phyloP scores from a whole-genome alignment of 176 grass and related monocot genomes.

The Oryza meridionalis region DNA sequence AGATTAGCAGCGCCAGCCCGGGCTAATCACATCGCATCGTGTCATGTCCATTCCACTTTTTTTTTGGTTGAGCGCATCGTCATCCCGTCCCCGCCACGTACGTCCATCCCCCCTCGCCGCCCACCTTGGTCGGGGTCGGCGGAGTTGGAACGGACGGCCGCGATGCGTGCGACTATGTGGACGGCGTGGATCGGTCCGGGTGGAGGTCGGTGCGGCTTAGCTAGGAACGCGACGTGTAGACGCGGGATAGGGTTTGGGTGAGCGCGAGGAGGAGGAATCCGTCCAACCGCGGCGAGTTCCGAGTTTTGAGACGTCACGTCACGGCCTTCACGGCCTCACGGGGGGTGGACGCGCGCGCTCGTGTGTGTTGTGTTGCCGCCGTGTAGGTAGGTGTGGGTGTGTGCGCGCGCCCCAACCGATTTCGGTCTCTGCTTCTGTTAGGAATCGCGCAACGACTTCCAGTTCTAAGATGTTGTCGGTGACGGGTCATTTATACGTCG shows the following conservation, averaged over 20 bases:
- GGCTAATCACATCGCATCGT: background rate
- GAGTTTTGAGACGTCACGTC: background rate
- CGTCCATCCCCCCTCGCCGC: background rate
- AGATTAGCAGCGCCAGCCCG: background rate
- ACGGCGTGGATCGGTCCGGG: background rate
- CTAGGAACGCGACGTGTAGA: slow-evolving; percentile 6
- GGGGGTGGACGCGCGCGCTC: background rate
- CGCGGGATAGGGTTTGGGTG: background rate
- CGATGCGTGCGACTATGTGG: background rate
- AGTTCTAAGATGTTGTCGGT: slow-evolving; percentile 43
- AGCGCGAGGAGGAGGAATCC: background rate
- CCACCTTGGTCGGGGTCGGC: background rate
- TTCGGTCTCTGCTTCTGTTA: slow-evolving; percentile 35
- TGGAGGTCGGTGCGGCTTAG: slow-evolving; percentile 26
- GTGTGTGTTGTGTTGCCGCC: background rate
- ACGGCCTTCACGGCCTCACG: background rate
- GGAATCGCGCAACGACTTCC: slow-evolving; percentile 29
- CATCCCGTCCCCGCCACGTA: background rate
- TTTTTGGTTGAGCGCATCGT: background rate
- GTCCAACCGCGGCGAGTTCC: background rate
- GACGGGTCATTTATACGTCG: slow-evolving; percentile 4
- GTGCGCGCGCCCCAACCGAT: slow-evolving; percentile 19
- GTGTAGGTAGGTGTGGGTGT: background rate
- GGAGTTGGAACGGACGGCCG: background rate
- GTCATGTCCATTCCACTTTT: background rate